Conservation (phyloP, 805 yeast species). For the Yarrowia yakushimensis region DNA sequence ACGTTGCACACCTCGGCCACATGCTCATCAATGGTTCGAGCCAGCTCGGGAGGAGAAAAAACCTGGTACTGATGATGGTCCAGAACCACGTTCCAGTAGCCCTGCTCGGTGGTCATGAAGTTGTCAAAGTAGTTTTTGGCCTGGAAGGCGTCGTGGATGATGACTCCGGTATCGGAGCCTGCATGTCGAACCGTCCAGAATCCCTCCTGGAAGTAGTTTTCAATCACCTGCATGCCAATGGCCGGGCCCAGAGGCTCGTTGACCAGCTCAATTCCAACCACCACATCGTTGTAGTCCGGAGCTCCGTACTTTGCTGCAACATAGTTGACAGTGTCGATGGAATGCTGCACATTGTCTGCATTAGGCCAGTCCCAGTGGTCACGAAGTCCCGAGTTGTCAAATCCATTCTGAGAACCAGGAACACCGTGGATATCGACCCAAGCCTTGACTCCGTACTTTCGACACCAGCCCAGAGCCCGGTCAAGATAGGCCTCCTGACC, state of each 20-base stretch:
- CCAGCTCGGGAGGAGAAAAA: slow-evolving; percentile 61
- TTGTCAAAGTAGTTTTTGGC: slow-evolving; percentile 59
- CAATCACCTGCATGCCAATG: slow-evolving; percentile 55
- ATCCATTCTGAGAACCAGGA: slow-evolving; percentile 96
- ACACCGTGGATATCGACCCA: slow-evolving; percentile 96
- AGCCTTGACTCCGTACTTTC: slow-evolving; percentile 57
- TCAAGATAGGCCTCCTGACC: slow-evolving; percentile 77
- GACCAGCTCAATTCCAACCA: slow-evolving; percentile 77
- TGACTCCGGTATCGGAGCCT: slow-evolving; percentile 50
- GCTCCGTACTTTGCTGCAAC: slow-evolving; percentile 64
- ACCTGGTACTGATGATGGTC: slow-evolving; percentile 94
- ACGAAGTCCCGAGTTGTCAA: slow-evolving; percentile 87
- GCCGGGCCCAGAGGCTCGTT: slow-evolving; percentile 86
- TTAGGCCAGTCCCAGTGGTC: slow-evolving; percentile 55
- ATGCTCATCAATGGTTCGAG: slow-evolving; percentile 58
- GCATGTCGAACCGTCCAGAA: slow-evolving; percentile 59
- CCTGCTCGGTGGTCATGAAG: slow-evolving; percentile 41
- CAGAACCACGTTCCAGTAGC: slow-evolving; percentile 62
- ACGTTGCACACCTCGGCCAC: slow-evolving; percentile 52
- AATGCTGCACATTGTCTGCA: slow-evolving; percentile 48
- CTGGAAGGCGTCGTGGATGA: slow-evolving; percentile 82
- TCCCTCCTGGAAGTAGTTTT: slow-evolving; percentile 58
- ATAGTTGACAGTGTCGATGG: slow-evolving; percentile 52
- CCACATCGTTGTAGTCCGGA: slow-evolving; percentile 60
- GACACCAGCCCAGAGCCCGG: slow-evolving; percentile 73